phyloP scores from a whole-genome alignment of 1,284 basidiomycete species.

The Cryptococcus sp. region DNA sequence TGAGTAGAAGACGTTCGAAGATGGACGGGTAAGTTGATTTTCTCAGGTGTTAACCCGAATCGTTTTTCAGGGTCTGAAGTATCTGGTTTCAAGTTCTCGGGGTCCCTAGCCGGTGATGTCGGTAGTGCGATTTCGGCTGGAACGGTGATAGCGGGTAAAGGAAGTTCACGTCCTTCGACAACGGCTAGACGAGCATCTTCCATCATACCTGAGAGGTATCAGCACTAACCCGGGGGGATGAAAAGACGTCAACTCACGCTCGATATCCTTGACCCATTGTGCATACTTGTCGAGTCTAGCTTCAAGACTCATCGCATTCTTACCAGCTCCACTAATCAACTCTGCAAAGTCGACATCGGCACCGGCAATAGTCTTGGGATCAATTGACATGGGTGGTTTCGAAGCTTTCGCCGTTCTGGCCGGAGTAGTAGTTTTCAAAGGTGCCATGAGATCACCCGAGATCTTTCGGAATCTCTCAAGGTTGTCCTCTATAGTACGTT shows the following conservation, averaged over 20 bases:
- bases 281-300: slow-evolving; percentile 39
- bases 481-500: slow-evolving; percentile 8
- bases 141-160: slow-evolving; percentile 18
- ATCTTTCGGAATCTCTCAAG: slow-evolving; percentile 20
- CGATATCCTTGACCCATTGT: slow-evolving; percentile 42
- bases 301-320: slow-evolving; percentile 14
- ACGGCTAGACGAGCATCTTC: slow-evolving; percentile 41
- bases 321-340: background rate
- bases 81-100: background rate
- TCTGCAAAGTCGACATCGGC: background rate
- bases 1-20: slow-evolving; percentile 25
- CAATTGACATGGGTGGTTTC: background rate
- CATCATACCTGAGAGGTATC: slow-evolving; percentile 23
- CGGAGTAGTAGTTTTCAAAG: background rate
- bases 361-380: background rate
- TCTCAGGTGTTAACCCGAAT: slow-evolving; percentile 29
- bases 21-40: slow-evolving; percentile 21
- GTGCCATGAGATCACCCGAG: slow-evolving; percentile 19
- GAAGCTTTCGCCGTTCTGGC: background rate
- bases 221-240: background rate
- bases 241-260: slow-evolving; percentile 19
- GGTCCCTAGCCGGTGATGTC: background rate
- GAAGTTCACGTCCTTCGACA: slow-evolving; percentile 34
- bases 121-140: slow-evolving; percentile 5
- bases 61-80: slow-evolving; percentile 8